Base-by-base conservation (phyloP, 768 basidiomycete genomes). In the Leccinum variicolor region DNA sequence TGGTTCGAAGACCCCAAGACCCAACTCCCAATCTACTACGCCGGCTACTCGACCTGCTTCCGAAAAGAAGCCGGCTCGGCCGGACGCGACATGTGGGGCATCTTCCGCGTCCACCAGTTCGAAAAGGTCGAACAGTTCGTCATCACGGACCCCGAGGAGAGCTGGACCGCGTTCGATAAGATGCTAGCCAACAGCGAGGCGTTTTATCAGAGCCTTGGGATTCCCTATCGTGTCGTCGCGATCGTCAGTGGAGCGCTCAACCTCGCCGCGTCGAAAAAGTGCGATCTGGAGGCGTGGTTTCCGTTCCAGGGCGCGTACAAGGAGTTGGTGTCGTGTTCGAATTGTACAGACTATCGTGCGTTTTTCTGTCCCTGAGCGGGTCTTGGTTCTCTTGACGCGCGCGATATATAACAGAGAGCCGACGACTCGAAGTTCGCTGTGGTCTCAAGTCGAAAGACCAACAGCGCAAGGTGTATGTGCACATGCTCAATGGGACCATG, bases 51-150 rank as follows among this genome's bases (percentile, higher is more conserved):
- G 67, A 98, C 96, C 15, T 98, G 96, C 74, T 99, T 99, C 88
- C 87, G 97, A 28, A 98, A 98, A 76, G 97, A 99, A 77, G 97
- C 97, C 3, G 97, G 97, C 33, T 90, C 94, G 3, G 94, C 94
- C 8, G 97, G 97, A 4, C 89, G 94, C 55, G 97, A 99, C 65
- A 98, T 96, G 81, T 98, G 97, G 94, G 97, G 97, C 56, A 98
- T 98, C 75, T 99, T 99, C 86, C 92, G 97, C 23, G 96, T 99
- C 54, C 97, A 99, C 71, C 97, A 99, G 75, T 99, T 99, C 64
- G 97, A 99, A 77, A 99, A 99, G 79, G 84, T 99, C 53, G 97
- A 99, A 72, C 86, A 98, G 79, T 98, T 98, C 75, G 87, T 90
- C 77, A 82, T 99, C 65, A 98, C 96, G 7, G 89, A 93, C 25